Evolutionary conservation across 768 basidiomycete genomes (phyloP).

Genomic region (Polyporus arcularius): DNA sequence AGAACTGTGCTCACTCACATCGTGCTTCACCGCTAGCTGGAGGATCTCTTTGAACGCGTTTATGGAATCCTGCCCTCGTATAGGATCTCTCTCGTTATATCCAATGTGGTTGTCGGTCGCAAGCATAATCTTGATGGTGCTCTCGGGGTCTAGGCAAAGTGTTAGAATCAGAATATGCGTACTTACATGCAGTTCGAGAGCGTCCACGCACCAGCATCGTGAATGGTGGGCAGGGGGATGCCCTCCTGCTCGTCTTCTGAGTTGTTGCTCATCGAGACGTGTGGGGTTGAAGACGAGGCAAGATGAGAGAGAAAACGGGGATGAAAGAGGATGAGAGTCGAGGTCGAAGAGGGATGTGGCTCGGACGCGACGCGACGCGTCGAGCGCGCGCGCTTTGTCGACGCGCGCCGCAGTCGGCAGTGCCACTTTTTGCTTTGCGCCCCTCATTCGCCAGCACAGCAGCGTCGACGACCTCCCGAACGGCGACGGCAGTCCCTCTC

Average conservation of each 20-base stretch:
- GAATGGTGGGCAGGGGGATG: conserved; percentile 36
- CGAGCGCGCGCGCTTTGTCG: neutral
- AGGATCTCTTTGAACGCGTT: conserved; percentile 95
- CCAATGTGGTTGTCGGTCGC: conserved; percentile 98
- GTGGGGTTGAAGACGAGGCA: neutral
- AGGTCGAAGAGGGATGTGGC: neutral
- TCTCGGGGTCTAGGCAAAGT: conserved; percentile 50
- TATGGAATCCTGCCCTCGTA: conserved; percentile 93
- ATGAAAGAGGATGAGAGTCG: neutral
- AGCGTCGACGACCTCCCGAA: too few relatives aligned
- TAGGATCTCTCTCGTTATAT: conserved; percentile 90
- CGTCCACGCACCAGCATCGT: conserved; percentile 39
- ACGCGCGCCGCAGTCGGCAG: neutral
- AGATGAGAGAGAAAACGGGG: neutral
- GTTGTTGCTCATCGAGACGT: conserved; percentile 5
- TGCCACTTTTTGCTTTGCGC: neutral
- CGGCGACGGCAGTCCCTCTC: too few relatives aligned
- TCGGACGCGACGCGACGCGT: conserved; percentile 25
- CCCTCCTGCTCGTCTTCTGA: conserved; percentile 23
- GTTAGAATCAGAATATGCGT: neutral
- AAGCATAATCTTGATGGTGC: conserved; percentile 81
- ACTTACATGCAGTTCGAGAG: neutral
- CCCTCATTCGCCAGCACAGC: neutral
- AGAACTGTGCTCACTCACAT: conserved; percentile 51
- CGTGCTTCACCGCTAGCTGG: conserved; percentile 84